Base-by-base conservation (phyloP, 2,329 filamentous ascomycete species). In the Nothophoma quercina region DNA sequence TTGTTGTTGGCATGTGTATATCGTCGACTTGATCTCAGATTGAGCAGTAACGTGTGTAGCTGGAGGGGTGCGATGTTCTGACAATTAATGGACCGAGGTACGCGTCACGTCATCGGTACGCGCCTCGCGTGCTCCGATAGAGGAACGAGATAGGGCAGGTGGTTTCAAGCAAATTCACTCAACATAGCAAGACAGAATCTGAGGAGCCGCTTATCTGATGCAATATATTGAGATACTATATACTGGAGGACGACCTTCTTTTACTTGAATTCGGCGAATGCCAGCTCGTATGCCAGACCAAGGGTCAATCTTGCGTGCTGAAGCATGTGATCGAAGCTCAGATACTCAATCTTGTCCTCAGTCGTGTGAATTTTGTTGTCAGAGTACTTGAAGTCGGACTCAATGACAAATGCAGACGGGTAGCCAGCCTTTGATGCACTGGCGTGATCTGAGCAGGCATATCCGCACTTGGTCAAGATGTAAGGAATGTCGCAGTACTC, bases 401-500 rank as follows among this genome's bases (percentile, higher is more conserved):
- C 89, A 56, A 91, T 91, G 19, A 91, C 88, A 65, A 91, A 91
- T 0, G 88, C 88, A 0, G 85, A 87, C 0, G 89, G 88, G 63
- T 90, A 91, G 5, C 88, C 88, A 15, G 87, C 87, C 77, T 90
- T 89, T 60, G 84, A 85, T 5, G 88, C 88, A 26, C 85, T 88
- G 8, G 87, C 88, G 61, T 91, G 88, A 65, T 91, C 88, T 7
- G 85, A 88, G 77, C 88, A 91, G 33, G 91, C 91, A 69, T 96
- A 96, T 30, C 91, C 91, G 68, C 91, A 96, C 79, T 93, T 90
- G 15, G 91, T 96, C 76, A 93, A 84, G 42, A 93, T 84, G 74
- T 88, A 96, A 7, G 91, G 90, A 57, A 98, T 95, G 44, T 86
- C 84, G 77, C 93, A 97, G 80, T 98, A 98, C 79, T 85, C 85